Conservation (phyloP, 1,284 basidiomycete species). For the Trichosporon sp. region DNA sequence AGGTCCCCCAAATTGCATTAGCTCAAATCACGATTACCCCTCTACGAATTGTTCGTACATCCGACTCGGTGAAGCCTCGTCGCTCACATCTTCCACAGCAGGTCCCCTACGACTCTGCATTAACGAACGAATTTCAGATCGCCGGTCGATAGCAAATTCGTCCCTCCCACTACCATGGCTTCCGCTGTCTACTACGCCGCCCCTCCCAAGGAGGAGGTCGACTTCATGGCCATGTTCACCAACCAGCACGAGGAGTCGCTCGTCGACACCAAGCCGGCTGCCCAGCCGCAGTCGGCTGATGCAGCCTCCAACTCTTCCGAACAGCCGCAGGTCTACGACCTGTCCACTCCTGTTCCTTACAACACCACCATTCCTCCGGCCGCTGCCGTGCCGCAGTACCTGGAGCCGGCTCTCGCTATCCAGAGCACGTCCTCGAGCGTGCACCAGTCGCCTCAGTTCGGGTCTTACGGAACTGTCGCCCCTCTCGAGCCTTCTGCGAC, state of each 20-base stretch:
- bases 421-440: not conserved
- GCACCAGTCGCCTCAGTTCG: not conserved
- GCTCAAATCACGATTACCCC: not conserved
- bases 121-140: not conserved
- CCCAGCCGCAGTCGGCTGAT: not conserved
- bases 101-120: not conserved
- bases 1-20: not conserved
- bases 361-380: slow-evolving; percentile 2
- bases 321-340: not conserved
- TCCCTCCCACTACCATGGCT: slow-evolving; percentile 7
- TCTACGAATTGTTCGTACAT: not conserved
- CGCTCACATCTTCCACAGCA: not conserved
- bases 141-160: slow-evolving; percentile 8
- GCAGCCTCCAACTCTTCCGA: not conserved
- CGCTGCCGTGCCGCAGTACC: slow-evolving; percentile 8
- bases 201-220: slow-evolving; percentile 18
- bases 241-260: slow-evolving; percentile 16
- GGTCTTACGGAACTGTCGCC: not conserved
- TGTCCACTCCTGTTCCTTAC: not conserved
- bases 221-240: slow-evolving; percentile 27
- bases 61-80: not conserved
- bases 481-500: not conserved
- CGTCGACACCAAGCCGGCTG: not conserved
- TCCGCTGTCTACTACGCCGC: slow-evolving; percentile 9
- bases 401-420: slow-evolving; percentile 8